phyloP scores from a whole-genome alignment of 2,329 filamentous ascomycete species.

The Fusarium drepaniforme region DNA sequence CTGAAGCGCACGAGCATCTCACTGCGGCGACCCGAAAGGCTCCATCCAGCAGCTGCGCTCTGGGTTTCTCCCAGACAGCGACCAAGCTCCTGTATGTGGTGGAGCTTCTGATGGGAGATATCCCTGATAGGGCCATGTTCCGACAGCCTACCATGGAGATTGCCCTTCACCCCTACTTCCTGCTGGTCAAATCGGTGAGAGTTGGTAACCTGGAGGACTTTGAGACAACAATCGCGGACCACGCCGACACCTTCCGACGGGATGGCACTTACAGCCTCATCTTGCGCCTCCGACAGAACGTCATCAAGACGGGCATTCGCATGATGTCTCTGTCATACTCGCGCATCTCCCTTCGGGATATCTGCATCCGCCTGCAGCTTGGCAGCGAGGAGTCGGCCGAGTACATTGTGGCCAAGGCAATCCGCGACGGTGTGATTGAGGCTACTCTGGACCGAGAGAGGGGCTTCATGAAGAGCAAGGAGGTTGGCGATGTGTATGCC shows the following conservation, averaged over 20 bases:
- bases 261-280: conserved; percentile 97
- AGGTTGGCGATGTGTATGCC: conserved; percentile 94
- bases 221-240: conserved; percentile 83
- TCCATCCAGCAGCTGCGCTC: conserved; percentile 87
- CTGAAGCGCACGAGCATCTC: conserved; percentile 94
- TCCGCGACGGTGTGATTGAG: conserved; percentile 97
- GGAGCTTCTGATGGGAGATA: conserved; percentile 97
- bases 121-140: conserved; percentile 95
- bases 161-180: conserved; percentile 91
- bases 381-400: conserved; percentile 98
- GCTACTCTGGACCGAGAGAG: conserved; percentile 93
- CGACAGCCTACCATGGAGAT: conserved; percentile 88
- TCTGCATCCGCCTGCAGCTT: conserved; percentile 93
- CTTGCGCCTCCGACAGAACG: conserved; percentile 94
- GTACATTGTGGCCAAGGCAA: conserved; percentile 99
- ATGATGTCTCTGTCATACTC: conserved; percentile 99
- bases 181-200: conserved; percentile 93
- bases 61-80: conserved; percentile 95
- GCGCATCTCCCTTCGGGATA: conserved; percentile 95
- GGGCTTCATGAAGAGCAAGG: conserved; percentile 99
- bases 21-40: conserved; percentile 95
- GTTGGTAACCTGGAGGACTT: conserved; percentile 97
- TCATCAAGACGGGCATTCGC: conserved; percentile 98
- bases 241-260: conserved; percentile 87
- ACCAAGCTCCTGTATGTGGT: conserved; percentile 98